A percentile compares a stretch with the other conserved stretches of the same genome.
These are phyloP conservation scores for Phellopilus nigrolimitatus DNA, from an alignment of 1,284 basidiomycete genomes.

Conservation along the genomic window DNA sequence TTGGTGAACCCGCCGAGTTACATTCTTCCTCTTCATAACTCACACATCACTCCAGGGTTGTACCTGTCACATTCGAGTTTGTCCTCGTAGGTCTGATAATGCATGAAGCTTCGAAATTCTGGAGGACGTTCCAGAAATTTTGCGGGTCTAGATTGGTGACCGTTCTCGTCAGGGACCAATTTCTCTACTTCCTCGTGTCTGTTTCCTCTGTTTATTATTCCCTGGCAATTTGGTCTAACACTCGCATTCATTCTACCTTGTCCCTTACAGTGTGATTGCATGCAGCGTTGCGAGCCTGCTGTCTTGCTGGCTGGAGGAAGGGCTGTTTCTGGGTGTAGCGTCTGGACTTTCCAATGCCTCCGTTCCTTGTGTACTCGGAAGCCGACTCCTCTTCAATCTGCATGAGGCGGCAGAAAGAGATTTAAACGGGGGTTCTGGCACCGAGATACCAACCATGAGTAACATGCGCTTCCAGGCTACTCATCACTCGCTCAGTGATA, in stretches of 20 bases:
- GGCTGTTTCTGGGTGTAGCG: not conserved
- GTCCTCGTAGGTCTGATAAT: constrained; percentile 1
- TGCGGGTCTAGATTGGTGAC: not conserved
- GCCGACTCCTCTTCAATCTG: constrained; percentile 12
- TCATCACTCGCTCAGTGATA: too few species aligned
- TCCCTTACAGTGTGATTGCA: constrained; percentile 6
- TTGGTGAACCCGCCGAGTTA: not conserved
- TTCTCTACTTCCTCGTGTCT: constrained; percentile 14
- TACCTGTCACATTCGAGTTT: constrained; percentile 8
- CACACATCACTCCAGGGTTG: not conserved
- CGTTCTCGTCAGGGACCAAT: constrained; percentile 9
- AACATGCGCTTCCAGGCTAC: constrained; percentile 5
- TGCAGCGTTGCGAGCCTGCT: constrained; percentile 11
- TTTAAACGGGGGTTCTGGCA: not conserved
- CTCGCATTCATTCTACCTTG: not conserved
- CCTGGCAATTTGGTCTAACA: too few species aligned
- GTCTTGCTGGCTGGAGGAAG: constrained; percentile 8
- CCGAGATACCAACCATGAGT: not conserved
- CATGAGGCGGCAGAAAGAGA: constrained; percentile 2
- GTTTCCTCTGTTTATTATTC: not conserved
- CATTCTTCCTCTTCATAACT: not conserved
- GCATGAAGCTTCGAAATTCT: constrained; percentile 3
- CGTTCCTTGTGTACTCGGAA: constrained; percentile 10
- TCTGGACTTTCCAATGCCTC: constrained; percentile 8
- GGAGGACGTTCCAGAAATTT: not conserved